These are phyloP conservation scores for barrel medic (Medicago truncatula) DNA, from an alignment of 306 rosid genomes.

Conservation along the genomic window MtrunA17r5.0-ANR NC_053045.1:1522001-1522500, in stretches of 20 bases:
- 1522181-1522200: conserved; percentile 96
- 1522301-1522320: conserved; percentile 93
- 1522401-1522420: conserved; percentile 97
- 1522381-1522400: conserved; percentile 91
- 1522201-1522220: conserved; percentile 97
- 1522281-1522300: conserved; percentile 99
- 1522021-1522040: conserved; percentile 92
- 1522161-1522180: conserved; percentile 91
- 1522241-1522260: conserved; percentile 94
- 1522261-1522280: conserved; percentile 96
- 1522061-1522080: background rate
- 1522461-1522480: conserved; percentile 26
- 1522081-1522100: background rate
- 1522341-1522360: conserved; percentile 76
- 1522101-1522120: conserved; percentile 5
- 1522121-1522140: conserved; percentile 11
- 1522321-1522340: conserved; percentile 94
- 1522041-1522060: conserved; percentile 41
- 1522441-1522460: conserved; percentile 88
- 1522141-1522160: conserved; percentile 80
- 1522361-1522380: conserved; percentile 81
- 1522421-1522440: conserved; percentile 94
- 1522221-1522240: conserved; percentile 99
- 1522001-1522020: conserved; percentile 98
- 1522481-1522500: background rate